Evolutionary conservation across 345 rosid genomes (phyloP).

Genomic region (Lepidium africanum): DNA sequence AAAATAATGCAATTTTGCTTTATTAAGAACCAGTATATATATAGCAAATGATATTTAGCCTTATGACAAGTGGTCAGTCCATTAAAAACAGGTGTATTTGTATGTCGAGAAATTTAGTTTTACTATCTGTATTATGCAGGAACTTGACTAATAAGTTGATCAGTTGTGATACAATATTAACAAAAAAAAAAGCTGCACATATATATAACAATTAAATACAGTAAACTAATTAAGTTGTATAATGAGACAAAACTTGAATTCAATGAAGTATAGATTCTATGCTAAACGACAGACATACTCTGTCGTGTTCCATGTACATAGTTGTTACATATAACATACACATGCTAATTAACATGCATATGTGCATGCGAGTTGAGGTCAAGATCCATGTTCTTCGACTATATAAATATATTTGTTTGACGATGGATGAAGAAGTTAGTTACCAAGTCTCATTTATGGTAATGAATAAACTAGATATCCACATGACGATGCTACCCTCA

Average conservation of each 20-base stretch:
- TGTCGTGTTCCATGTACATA: constrained; percentile 4
- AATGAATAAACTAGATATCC: background rate
- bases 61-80: too few species aligned
- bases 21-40: too few species aligned
- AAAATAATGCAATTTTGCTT: too few species aligned
- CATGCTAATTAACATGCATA: constrained; percentile 16
- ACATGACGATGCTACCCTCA: background rate
- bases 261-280: constrained; percentile 3
- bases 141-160: too few species aligned
- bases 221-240: background rate
- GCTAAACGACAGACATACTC: constrained; percentile 27
- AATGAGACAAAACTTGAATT: constrained; percentile 12
- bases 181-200: too few species aligned
- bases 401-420: background rate
- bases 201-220: background rate
- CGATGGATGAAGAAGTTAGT: background rate
- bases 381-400: background rate
- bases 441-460: background rate
- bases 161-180: too few species aligned
- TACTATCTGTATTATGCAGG: too few species aligned
- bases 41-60: too few species aligned
- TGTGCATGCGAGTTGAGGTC: background rate
- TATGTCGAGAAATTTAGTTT: too few species aligned
- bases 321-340: background rate
- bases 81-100: too few species aligned